phyloP scores from a whole-genome alignment of 1,139 yeast genomes.

The Blastobotrys capitulatus region DNA sequence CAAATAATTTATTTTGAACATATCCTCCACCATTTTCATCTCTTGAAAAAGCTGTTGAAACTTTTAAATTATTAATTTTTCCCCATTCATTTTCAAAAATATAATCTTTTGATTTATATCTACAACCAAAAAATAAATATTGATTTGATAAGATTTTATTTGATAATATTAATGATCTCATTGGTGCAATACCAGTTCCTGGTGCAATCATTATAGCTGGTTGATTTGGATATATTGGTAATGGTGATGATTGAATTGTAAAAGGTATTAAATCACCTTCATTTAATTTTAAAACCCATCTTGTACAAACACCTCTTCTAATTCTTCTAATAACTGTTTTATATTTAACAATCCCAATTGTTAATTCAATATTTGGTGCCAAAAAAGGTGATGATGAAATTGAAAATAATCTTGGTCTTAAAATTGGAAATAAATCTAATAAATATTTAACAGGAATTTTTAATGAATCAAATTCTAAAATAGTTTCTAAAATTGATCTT shows the following conservation, averaged over 20 bases:
- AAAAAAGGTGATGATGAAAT: constrained; percentile 51
- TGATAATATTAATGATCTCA: constrained; percentile 54
- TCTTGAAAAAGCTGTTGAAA: constrained; percentile 55
- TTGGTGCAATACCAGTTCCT: constrained; percentile 93
- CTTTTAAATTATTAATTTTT: constrained; percentile 32
- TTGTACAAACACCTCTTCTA: constrained; percentile 79
- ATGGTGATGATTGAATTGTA: constrained; percentile 44
- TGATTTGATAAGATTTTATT: constrained; percentile 15
- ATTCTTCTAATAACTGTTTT: constrained; percentile 71
- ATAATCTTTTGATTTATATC: constrained; percentile 62
- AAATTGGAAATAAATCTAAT: constrained; percentile 69
- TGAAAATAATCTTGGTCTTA: constrained; percentile 78
- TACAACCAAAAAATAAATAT: constrained; percentile 67
- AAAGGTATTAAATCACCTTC: constrained; percentile 50
- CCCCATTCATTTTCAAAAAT: constrained; percentile 56
- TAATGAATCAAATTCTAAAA: constrained; percentile 72
- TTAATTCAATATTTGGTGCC: constrained; percentile 46
- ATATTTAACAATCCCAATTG: constrained; percentile 82
- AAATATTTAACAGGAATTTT: constrained; percentile 68
- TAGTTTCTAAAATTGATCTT: constrained; percentile 76
- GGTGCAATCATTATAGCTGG: constrained; percentile 78
- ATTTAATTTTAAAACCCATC: constrained; percentile 55
- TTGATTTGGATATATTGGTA: constrained; percentile 26
- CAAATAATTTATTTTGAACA: constrained; percentile 68
- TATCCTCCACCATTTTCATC: constrained; percentile 42